Percentiles rank a stretch among this genome's conserved stretches.
Evolutionary conservation across 163 green algal genomes (phyloP).

Genomic region (Dunaliella salina): DNA sequence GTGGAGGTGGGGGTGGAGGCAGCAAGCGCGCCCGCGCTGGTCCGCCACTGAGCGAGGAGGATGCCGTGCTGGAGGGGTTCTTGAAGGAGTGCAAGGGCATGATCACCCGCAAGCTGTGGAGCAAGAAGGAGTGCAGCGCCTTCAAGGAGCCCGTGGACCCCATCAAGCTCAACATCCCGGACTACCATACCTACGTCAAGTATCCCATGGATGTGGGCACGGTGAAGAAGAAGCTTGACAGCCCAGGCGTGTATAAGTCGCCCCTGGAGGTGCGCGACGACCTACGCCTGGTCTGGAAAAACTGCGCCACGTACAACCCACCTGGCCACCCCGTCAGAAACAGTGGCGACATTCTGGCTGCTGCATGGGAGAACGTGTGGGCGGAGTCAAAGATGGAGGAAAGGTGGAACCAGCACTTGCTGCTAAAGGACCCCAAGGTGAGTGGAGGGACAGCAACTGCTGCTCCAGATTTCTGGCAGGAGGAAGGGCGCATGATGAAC

Average conservation of each 20-base stretch:
- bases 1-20: too few relatives aligned
- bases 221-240: slow-evolving; percentile 55
- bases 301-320: slow-evolving; percentile 72
- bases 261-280: slow-evolving; percentile 67
- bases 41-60: not conserved
- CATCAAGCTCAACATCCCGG: slow-evolving; percentile 52
- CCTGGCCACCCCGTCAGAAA: slow-evolving; percentile 43
- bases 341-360: slow-evolving; percentile 53
- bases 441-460: not conserved
- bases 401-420: slow-evolving; percentile 49
- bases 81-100: slow-evolving; percentile 44
- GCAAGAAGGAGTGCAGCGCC: slow-evolving; percentile 36
- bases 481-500: too few relatives aligned
- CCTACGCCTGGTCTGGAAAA: slow-evolving; percentile 60
- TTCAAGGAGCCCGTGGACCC: slow-evolving; percentile 72
- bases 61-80: slow-evolving; percentile 10
- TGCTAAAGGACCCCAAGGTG: slow-evolving; percentile 31
- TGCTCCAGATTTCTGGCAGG: too few relatives aligned
- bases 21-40: not conserved
- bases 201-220: slow-evolving; percentile 87
- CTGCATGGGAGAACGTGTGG: slow-evolving; percentile 73
- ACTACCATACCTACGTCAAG: slow-evolving; percentile 80
- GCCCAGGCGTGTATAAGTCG: slow-evolving; percentile 46
- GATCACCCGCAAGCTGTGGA: slow-evolving; percentile 40
- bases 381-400: slow-evolving; percentile 39